A percentile compares a stretch with the other conserved stretches of the same genome.
Conservation (phyloP, 768 basidiomycete species). For the Termitomyces heimii region DNA sequence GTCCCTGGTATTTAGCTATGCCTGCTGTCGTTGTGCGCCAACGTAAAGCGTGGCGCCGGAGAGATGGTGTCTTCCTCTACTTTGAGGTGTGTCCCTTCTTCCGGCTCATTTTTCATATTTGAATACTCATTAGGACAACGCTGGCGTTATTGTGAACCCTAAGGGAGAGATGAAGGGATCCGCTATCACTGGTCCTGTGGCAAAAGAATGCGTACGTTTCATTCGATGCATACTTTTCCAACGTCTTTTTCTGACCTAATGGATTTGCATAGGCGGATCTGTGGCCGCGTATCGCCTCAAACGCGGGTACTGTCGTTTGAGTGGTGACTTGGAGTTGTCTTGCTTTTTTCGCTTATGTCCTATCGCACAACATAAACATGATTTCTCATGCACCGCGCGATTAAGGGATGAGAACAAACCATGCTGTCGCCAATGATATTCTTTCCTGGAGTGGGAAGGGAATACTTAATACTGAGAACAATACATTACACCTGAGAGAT, state of each 20-base stretch:
- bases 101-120: background rate
- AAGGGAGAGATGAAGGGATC: conserved; percentile 99
- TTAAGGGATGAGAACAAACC: background rate
- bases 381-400: background rate
- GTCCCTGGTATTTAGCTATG: conserved; percentile 59
- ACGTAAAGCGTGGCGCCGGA: conserved; percentile 96
- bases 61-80: conserved; percentile 98
- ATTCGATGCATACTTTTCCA: background rate
- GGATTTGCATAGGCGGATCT: conserved; percentile 69
- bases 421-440: background rate
- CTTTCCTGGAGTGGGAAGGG: background rate
- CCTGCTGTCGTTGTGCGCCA: conserved; percentile 96
- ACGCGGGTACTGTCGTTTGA: conserved; percentile 97
- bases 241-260: background rate
- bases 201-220: conserved; percentile 94
- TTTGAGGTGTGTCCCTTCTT: conserved; percentile 60
- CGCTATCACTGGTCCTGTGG: conserved; percentile 93
- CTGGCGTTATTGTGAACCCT: conserved; percentile 95
- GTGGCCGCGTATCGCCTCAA: conserved; percentile 99
- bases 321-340: conserved; percentile 10
- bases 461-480: background rate
- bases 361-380: conserved; percentile 14
- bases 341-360: conserved; percentile 13
- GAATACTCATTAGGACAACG: conserved; percentile 62
- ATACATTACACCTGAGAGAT: too few relatives aligned